These are phyloP conservation scores for Primulina huaijiensis DNA, from an alignment of 257 asterid species.

Conservation along the genomic window DNA sequence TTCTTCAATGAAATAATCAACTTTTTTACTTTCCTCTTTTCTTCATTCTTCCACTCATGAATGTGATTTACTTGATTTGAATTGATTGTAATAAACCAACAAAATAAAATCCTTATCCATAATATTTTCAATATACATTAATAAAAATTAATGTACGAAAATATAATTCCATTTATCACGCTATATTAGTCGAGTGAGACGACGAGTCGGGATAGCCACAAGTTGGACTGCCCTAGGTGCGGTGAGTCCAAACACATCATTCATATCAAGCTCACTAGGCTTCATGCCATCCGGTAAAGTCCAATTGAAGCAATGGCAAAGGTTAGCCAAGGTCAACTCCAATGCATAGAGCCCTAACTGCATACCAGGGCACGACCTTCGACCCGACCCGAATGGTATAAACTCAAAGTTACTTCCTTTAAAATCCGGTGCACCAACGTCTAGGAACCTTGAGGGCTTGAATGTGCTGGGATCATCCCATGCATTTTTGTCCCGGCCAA, in stretches of 20 bases:
- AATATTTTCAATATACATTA: no score
- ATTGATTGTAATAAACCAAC: no score
- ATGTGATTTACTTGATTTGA: no score
- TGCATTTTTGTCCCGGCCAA: slow-evolving; percentile 20
- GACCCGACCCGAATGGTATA: slow-evolving; percentile 43
- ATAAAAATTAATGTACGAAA: no score
- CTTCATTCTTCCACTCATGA: no score
- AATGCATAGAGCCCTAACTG: slow-evolving; percentile 33
- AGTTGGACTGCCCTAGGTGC: slow-evolving; percentile 16
- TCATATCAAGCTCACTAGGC: slow-evolving; percentile 30
- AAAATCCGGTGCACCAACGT: slow-evolving; percentile 29
- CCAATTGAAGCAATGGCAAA: slow-evolving; percentile 33
- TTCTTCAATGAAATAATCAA: no score
- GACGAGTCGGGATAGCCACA: no score
- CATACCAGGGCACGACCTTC: slow-evolving; percentile 39
- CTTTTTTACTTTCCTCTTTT: no score
- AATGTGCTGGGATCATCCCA: slow-evolving; percentile 30
- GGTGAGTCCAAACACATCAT: slow-evolving; percentile 35
- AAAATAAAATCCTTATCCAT: no score
- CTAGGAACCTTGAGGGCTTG: slow-evolving; percentile 25
- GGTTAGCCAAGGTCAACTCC: slow-evolving; percentile 35
- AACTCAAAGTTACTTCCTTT: slow-evolving; percentile 24
- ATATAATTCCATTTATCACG: no score
- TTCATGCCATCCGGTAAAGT: slow-evolving; percentile 30
- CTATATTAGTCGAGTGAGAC: no score